phyloP scores from a whole-genome alignment of 2,329 filamentous ascomycete genomes.

The Fusarium temperatum region DNA sequence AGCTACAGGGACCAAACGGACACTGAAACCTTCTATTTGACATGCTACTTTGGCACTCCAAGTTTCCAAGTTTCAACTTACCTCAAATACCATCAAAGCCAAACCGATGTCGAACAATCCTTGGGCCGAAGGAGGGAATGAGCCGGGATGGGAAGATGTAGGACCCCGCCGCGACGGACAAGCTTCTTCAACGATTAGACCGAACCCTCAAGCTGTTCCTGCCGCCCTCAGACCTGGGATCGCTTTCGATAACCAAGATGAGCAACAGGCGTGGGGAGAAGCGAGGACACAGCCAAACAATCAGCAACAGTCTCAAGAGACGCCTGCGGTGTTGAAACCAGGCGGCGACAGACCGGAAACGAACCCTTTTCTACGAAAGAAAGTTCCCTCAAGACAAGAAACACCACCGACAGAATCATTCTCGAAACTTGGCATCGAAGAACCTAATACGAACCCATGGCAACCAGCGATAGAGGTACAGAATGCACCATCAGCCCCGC shows the following conservation, averaged over 20 bases:
- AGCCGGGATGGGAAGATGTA: slow-evolving; percentile 39
- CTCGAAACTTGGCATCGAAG: slow-evolving; percentile 54
- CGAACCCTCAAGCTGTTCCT: slow-evolving; percentile 40
- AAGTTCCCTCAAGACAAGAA: slow-evolving; percentile 45
- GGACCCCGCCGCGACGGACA: slow-evolving; percentile 25
- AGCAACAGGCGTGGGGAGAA: slow-evolving; percentile 47
- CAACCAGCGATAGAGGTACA: slow-evolving; percentile 40
- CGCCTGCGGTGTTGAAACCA: slow-evolving; percentile 48
- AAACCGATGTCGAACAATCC: slow-evolving; percentile 37
- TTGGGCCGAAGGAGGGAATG: slow-evolving; percentile 36
- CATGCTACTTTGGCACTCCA: slow-evolving; percentile 22
- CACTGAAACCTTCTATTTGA: not conserved
- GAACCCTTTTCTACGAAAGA: slow-evolving; percentile 64
- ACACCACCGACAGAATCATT: slow-evolving; percentile 50
- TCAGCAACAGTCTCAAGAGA: slow-evolving; percentile 18
- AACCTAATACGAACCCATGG: slow-evolving; percentile 52
- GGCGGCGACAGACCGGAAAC: slow-evolving; percentile 52
- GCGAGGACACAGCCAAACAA: slow-evolving; percentile 31
- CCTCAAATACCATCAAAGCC: not conserved
- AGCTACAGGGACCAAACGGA: not conserved
- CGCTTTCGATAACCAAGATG: slow-evolving; percentile 33
- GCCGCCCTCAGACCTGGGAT: slow-evolving; percentile 47
- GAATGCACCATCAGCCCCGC: slow-evolving; percentile 16
- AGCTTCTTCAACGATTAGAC: not conserved
- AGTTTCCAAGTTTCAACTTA: not conserved